phyloP scores from a whole-genome alignment of 1,284 basidiomycete genomes.

The Ganoderma meredithae region DNA sequence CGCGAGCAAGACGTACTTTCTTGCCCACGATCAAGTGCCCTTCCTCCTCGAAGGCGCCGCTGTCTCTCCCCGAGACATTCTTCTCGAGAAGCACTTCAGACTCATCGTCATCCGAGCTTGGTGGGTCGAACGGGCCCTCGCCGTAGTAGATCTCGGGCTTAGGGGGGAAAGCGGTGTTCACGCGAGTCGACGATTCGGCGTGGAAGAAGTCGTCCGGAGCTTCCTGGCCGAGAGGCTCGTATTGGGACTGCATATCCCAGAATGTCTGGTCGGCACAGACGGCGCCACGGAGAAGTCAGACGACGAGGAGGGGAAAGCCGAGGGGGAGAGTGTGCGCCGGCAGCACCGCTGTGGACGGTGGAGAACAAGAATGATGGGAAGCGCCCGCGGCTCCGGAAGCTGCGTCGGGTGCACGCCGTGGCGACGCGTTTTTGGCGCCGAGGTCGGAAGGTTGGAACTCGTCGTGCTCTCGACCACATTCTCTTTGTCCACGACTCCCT shows the following conservation, averaged over 20 bases:
- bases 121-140: constrained; percentile 74
- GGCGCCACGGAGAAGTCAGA: not conserved
- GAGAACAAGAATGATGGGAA: not conserved
- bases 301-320: not conserved
- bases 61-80: constrained; percentile 39
- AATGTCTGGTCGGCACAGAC: constrained; percentile 18
- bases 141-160: constrained; percentile 62
- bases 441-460: not conserved
- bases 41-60: constrained; percentile 36
- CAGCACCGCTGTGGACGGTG: constrained; percentile 2
- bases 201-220: constrained; percentile 26
- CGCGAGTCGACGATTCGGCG: constrained; percentile 14
- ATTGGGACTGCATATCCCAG: constrained; percentile 30
- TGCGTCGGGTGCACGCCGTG: constrained; percentile 30
- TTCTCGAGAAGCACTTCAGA: constrained; percentile 48
- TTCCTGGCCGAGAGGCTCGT: constrained; percentile 35
- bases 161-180: constrained; percentile 18
- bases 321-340: constrained; percentile 3
- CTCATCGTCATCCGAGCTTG: constrained; percentile 70
- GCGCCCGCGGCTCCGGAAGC: constrained; percentile 10
- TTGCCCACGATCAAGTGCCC: constrained; percentile 46
- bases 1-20: constrained; percentile 41
- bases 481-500: constrained; percentile 18
- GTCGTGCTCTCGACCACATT: constrained; percentile 7
- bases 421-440: constrained; percentile 34